phyloP scores from a whole-genome alignment of 345 rosid species.

The Alliaria petiolata region DNA sequence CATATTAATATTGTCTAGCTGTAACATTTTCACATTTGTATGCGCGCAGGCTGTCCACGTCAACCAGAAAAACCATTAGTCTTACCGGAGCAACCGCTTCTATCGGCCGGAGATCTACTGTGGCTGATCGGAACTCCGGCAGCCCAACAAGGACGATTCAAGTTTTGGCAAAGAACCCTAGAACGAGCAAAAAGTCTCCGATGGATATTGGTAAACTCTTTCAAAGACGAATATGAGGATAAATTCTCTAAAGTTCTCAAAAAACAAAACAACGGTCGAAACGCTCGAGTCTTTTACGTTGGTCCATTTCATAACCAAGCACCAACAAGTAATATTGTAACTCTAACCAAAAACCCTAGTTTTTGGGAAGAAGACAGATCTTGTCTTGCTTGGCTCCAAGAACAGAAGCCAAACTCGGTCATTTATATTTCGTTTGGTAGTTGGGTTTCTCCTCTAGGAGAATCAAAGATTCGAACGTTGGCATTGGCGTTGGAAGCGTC shows the following conservation, averaged over 20 bases:
- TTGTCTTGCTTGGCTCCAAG: slow-evolving; percentile 62
- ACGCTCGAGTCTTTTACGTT: slow-evolving; percentile 37
- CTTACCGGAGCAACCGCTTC: slow-evolving; percentile 38
- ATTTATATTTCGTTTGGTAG: slow-evolving; percentile 76
- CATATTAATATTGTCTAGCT: neutral
- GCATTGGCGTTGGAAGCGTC: slow-evolving; percentile 52
- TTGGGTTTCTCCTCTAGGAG: slow-evolving; percentile 79
- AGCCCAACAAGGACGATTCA: slow-evolving; percentile 59
- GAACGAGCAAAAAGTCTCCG: slow-evolving; percentile 44
- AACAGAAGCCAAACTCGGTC: slow-evolving; percentile 48
- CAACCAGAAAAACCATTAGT: slow-evolving; percentile 22
- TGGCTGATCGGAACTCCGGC: slow-evolving; percentile 71
- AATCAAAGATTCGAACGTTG: slow-evolving; percentile 41
- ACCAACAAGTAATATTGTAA: neutral
- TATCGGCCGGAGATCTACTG: slow-evolving; percentile 59
- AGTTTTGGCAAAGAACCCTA: slow-evolving; percentile 64
- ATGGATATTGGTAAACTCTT: slow-evolving; percentile 68
- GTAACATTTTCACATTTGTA: neutral
- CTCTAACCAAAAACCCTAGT: slow-evolving; percentile 39
- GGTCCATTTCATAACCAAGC: slow-evolving; percentile 44
- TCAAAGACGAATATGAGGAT: slow-evolving; percentile 39
- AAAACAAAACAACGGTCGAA: neutral
- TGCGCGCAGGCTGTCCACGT: slow-evolving; percentile 45
- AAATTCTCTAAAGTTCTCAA: neutral
- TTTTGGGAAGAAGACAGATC: slow-evolving; percentile 63